Base-by-base conservation (phyloP, 2,329 filamentous ascomycete species). In the Madurella mycetomatis region DNA sequence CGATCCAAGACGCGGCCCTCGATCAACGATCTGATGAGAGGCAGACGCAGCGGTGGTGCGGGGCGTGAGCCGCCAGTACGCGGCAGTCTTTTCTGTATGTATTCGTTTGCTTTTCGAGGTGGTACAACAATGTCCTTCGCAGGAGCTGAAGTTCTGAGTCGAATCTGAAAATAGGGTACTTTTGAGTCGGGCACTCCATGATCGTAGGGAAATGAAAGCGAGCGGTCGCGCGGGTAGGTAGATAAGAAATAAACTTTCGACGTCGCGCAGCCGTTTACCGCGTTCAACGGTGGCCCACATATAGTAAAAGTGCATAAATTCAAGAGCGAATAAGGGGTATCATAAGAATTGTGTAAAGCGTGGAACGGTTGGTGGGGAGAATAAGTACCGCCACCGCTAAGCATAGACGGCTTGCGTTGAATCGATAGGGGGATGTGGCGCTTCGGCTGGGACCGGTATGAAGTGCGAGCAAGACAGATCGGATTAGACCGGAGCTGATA, bases 401-500 rank as follows among this genome's bases (percentile, higher is more conserved):
- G 25, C 4, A 25, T 25, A 25, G 25, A 7, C 3, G 25, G 25
- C 25, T 3, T 7, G 25, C 4, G 4, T 7, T 25, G 25, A 25
- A 25, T 25, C 7, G 34, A 37, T 15, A 9, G 4, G 34, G 9
- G 34, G 11, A 37, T 37, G 34, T 11, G 4, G 34, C 25, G 34
- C 34, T 11, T 12, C 34, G 34, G 9, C 9, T 15, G 34, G 34
- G 34, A 11, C 34, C 9, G 34, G 34, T 4, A 37, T 4, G 34
- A 15, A 37, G 9, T 2, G 34, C 9, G 34, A 12, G 34, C 4
- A 11, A 37, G 4, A 11, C 9, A 37, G 9, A 49, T 59, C 37
- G 11, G 9, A 49, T 59, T 32, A 60, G 17, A 62, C 40, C 41
- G 53, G 56, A 25, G 59, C 45, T 9, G 59, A 42, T 17, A 62